Conservation (phyloP, 2,329 filamentous ascomycete species). For the Grosmannia serpens region DNA sequence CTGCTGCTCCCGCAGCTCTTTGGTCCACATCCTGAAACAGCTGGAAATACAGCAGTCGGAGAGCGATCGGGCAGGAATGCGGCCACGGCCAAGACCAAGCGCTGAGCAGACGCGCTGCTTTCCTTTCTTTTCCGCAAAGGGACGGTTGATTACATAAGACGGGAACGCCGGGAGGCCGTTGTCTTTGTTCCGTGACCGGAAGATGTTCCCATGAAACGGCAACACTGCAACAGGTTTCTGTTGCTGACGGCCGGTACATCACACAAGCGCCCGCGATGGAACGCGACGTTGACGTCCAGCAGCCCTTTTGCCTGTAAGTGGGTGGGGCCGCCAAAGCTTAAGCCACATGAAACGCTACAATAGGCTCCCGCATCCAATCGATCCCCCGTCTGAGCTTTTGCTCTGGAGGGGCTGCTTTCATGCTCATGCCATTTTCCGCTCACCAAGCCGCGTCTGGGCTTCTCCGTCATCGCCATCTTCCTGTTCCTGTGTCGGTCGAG, state of each 20-base stretch:
- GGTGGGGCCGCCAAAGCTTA: not conserved
- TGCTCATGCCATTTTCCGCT: not conserved
- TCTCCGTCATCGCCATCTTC: not conserved
- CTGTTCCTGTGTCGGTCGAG: not conserved
- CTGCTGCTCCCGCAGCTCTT: not conserved
- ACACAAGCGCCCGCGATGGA: not conserved
- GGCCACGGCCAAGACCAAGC: too few species aligned
- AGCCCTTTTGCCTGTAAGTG: not conserved
- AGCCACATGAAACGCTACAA: conserved; percentile 10
- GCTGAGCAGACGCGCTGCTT: too few species aligned
- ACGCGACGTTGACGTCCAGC: not conserved
- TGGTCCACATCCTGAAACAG: too few species aligned
- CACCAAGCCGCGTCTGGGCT: not conserved
- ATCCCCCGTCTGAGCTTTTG: not conserved
- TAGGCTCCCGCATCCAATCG: conserved; percentile 9
- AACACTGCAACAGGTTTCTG: not conserved
- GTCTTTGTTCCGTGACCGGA: too few species aligned
- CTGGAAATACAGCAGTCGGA: too few species aligned
- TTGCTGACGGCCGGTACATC: too few species aligned
- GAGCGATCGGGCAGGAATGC: too few species aligned
- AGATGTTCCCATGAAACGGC: too few species aligned
- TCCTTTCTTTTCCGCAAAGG: too few species aligned
- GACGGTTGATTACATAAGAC: too few species aligned
- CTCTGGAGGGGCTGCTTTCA: not conserved
- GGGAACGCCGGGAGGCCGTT: too few species aligned